Conservation (phyloP, 208 protist species). For the Trypanosoma platydactyli region DNA sequence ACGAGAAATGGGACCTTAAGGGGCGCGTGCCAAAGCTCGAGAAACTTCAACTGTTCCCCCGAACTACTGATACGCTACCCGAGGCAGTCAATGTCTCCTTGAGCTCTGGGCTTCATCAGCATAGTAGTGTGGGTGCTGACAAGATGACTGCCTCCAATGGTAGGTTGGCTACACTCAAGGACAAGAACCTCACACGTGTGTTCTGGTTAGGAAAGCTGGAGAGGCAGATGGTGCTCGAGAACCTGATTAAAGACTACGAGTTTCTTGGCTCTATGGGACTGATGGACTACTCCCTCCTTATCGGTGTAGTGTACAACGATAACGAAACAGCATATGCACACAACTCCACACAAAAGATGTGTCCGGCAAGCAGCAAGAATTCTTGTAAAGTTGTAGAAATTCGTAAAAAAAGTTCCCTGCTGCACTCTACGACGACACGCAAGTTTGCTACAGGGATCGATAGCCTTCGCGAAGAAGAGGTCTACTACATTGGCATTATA, state of each 20-base stretch:
- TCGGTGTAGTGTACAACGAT: constrained; percentile 78
- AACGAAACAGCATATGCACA: constrained; percentile 43
- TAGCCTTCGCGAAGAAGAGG: constrained; percentile 71
- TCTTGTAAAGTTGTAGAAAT: constrained; percentile 16
- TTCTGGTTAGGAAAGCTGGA: constrained; percentile 59
- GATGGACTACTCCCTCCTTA: constrained; percentile 90
- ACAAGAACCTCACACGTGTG: constrained; percentile 82
- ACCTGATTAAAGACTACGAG: constrained; percentile 63
- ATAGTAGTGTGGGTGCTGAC: constrained; percentile 18
- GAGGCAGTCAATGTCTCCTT: constrained; percentile 47
- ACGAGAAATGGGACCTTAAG: constrained; percentile 91
- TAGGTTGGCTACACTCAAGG: constrained; percentile 58
- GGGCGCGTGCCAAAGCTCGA: constrained; percentile 82
- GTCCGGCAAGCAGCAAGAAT: constrained; percentile 14
- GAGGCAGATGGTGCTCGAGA: constrained; percentile 49
- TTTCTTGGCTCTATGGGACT: constrained; percentile 50
- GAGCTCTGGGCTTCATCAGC: background rate
- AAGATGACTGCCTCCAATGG: constrained; percentile 39
- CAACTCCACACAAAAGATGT: constrained; percentile 47
- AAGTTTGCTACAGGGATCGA: constrained; percentile 54
- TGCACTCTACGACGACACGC: background rate
- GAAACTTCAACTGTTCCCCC: constrained; percentile 68
- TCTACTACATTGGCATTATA: constrained; percentile 90
- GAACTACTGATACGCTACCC: no score
- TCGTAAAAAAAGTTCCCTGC: constrained; percentile 6